These are phyloP conservation scores for Metschnikowia dekortorum DNA, from an alignment of 805 yeast species.

Conservation along the genomic window DNA sequence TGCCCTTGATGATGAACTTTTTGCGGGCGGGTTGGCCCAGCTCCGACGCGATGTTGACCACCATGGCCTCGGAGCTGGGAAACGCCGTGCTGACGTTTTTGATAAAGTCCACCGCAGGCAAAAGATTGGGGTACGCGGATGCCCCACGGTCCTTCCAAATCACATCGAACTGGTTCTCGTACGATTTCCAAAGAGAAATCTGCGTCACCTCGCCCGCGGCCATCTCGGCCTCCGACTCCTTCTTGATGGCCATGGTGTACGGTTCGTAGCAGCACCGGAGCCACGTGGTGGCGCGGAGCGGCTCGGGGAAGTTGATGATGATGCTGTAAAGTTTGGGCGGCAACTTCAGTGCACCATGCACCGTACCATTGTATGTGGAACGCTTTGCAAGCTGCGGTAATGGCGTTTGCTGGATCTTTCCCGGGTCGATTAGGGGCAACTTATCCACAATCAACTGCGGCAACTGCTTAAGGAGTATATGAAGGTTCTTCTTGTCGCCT, in stretches of 20 bases:
- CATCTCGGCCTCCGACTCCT: slow-evolving; percentile 16
- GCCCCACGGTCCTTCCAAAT: slow-evolving; percentile 43
- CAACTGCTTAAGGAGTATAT: slow-evolving; percentile 52
- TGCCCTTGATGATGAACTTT: slow-evolving; percentile 89
- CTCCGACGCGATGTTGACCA: slow-evolving; percentile 51
- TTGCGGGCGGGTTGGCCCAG: slow-evolving; percentile 47
- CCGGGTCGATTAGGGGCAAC: slow-evolving; percentile 33
- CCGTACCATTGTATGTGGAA: slow-evolving; percentile 45
- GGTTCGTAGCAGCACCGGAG: slow-evolving; percentile 88
- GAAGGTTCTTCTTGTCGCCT: slow-evolving; percentile 43
- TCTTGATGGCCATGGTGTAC: slow-evolving; percentile 28
- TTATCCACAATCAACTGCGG: slow-evolving; percentile 50
- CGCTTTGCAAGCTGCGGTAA: slow-evolving; percentile 45
- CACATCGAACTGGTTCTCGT: slow-evolving; percentile 79
- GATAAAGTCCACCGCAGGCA: slow-evolving; percentile 96
- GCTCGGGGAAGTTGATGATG: slow-evolving; percentile 69
- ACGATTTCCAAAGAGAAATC: slow-evolving; percentile 91
- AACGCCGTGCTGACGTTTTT: slow-evolving; percentile 90
- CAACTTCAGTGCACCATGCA: slow-evolving; percentile 60
- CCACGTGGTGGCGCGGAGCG: slow-evolving; percentile 91
- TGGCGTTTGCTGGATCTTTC: slow-evolving; percentile 19
- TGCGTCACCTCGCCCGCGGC: slow-evolving; percentile 81
- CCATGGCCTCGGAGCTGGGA: slow-evolving; percentile 89
- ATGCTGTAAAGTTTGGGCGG: slow-evolving; percentile 53
- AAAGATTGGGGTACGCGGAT: slow-evolving; percentile 35